These are phyloP conservation scores for Arachis stenosperma DNA, from an alignment of 306 rosid species.

Conservation along the genomic window DNA sequence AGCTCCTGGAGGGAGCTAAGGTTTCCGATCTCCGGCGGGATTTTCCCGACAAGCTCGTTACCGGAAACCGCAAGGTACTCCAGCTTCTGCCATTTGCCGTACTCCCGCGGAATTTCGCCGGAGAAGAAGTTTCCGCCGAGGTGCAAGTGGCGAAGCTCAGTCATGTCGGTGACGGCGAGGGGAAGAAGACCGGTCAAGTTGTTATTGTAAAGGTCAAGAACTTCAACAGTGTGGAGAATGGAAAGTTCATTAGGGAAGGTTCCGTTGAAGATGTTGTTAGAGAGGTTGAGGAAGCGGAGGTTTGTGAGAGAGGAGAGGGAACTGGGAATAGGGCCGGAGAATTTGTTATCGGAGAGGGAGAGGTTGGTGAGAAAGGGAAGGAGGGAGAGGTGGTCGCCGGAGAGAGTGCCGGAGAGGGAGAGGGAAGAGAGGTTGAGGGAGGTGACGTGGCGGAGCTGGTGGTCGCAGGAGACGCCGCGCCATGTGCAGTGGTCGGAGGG, in stretches of 20 bases:
- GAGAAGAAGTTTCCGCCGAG: slow-evolving; percentile 80
- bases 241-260: slow-evolving; percentile 68
- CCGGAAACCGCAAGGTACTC: slow-evolving; percentile 88
- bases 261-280: slow-evolving; percentile 73
- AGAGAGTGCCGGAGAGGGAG: slow-evolving; percentile 59
- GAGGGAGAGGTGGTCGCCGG: slow-evolving; percentile 53
- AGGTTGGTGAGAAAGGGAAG: slow-evolving; percentile 64
- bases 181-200: slow-evolving; percentile 79
- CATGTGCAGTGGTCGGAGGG: slow-evolving; percentile 61
- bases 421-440: slow-evolving; percentile 63
- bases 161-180: slow-evolving; percentile 53
- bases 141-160: slow-evolving; percentile 73
- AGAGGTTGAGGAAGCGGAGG: slow-evolving; percentile 71
- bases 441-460: slow-evolving; percentile 61
- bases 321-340: slow-evolving; percentile 76
- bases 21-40: slow-evolving; percentile 82
- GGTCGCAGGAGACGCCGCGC: slow-evolving; percentile 69
- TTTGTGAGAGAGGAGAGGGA: slow-evolving; percentile 56
- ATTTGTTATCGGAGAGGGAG: slow-evolving; percentile 56
- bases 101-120: slow-evolving; percentile 73
- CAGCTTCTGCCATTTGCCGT: slow-evolving; percentile 56
- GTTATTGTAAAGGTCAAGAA: slow-evolving; percentile 82
- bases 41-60: slow-evolving; percentile 64
- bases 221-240: slow-evolving; percentile 51
- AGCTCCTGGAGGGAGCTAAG: slow-evolving; percentile 68